A percentile compares a stretch with the other conserved stretches of the same genome.
Conservation (phyloP, 257 asterid species). For the Gynochthodes officinalis region DNA sequence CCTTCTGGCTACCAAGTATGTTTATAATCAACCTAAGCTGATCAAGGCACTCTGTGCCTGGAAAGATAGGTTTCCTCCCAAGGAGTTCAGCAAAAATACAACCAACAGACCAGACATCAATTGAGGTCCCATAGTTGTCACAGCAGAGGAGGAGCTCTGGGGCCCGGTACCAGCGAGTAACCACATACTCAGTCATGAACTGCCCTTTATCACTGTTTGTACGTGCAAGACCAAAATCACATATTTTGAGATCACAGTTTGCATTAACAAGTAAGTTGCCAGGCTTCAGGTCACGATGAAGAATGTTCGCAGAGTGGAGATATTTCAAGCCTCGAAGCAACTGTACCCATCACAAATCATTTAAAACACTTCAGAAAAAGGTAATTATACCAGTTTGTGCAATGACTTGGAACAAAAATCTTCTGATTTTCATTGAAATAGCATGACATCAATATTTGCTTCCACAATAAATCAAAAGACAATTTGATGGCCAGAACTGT, state of each 20-base stretch:
- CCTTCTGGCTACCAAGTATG: slow-evolving; percentile 29
- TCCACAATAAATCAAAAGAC: neutral
- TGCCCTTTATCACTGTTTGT: slow-evolving; percentile 28
- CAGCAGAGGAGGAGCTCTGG: slow-evolving; percentile 30
- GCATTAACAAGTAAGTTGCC: slow-evolving; percentile 28
- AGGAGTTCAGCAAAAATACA: slow-evolving; percentile 30
- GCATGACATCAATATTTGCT: neutral
- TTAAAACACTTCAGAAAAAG: neutral
- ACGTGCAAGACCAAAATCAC: slow-evolving; percentile 28
- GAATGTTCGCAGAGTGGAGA: slow-evolving; percentile 28
- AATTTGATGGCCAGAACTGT: neutral
- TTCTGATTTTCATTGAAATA: neutral
- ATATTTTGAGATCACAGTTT: slow-evolving; percentile 30
- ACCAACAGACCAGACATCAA: slow-evolving; percentile 32
- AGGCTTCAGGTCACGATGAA: slow-evolving; percentile 31
- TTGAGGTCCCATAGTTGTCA: slow-evolving; percentile 28
- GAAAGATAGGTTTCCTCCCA: slow-evolving; percentile 29
- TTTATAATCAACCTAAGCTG: slow-evolving; percentile 28
- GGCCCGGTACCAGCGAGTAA: slow-evolving; percentile 31
- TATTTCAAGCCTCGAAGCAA: slow-evolving; percentile 30
- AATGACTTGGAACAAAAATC: neutral
- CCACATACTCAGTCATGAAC: slow-evolving; percentile 31
- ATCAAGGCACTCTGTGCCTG: slow-evolving; percentile 29
- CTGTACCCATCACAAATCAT: slow-evolving; percentile 2
- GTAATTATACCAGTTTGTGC: neutral